Evolutionary conservation across 2,329 filamentous ascomycete genomes (phyloP).

Genomic region (Ophiostoma ulmi): DNA sequence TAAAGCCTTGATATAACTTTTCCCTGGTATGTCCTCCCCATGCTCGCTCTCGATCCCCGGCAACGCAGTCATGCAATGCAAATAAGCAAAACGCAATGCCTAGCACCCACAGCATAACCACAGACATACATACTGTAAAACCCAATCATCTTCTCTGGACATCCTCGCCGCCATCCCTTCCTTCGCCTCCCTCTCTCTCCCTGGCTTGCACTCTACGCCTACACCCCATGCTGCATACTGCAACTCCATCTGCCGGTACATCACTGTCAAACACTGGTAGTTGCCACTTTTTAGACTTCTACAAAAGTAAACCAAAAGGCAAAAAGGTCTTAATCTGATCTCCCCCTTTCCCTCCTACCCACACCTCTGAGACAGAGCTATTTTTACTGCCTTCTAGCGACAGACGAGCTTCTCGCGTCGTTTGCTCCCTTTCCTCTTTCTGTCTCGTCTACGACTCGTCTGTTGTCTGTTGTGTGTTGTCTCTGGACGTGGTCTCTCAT

Average conservation of each 20-base stretch:
- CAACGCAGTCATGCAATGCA: constrained; percentile 17
- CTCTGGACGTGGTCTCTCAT: neutral
- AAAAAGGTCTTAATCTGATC: constrained; percentile 15
- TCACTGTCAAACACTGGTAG: constrained; percentile 1
- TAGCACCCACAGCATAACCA: neutral
- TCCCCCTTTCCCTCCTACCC: constrained; percentile 16
- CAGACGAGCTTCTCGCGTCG: constrained; percentile 13
- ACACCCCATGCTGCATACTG: constrained; percentile 10
- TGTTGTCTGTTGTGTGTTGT: constrained; percentile 3
- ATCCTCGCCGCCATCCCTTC: constrained; percentile 1
- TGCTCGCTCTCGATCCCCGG: constrained; percentile 13
- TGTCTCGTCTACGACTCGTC: constrained; percentile 10
- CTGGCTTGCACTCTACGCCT: neutral
- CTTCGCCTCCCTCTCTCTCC: constrained; percentile 11
- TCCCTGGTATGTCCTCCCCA: constrained; percentile 19
- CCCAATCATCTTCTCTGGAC: constrained; percentile 10
- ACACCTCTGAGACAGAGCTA: constrained; percentile 17
- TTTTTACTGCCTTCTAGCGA: constrained; percentile 17
- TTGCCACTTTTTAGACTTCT: constrained; percentile 23
- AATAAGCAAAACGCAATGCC: neutral
- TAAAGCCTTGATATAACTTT: neutral
- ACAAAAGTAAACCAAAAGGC: constrained; percentile 11
- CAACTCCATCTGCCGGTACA: constrained; percentile 5
- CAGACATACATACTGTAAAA: neutral
- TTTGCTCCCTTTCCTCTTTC: constrained; percentile 10